Evolutionary conservation across 176 grass and related monocot genomes (phyloP).

Genomic region (Elymus sibiricus): DNA sequence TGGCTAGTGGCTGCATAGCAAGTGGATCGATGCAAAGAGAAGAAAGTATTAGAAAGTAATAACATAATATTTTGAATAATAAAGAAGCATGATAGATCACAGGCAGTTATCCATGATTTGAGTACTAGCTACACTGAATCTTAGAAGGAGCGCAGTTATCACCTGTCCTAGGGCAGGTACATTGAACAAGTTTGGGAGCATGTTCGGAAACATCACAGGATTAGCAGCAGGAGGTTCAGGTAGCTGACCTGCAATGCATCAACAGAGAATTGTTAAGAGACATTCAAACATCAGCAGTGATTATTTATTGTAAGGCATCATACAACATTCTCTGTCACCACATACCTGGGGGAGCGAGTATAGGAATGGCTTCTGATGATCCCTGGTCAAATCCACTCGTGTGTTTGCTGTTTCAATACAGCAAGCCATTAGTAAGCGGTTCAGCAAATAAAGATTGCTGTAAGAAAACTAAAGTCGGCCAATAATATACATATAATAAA

Average conservation of each 20-base stretch:
- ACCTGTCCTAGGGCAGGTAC: slow-evolving; percentile 55
- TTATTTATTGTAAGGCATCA: neutral
- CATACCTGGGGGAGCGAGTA: slow-evolving; percentile 50
- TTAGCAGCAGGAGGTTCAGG: slow-evolving; percentile 37
- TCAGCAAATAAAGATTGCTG: neutral
- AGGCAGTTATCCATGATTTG: neutral
- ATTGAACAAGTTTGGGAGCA: slow-evolving; percentile 73
- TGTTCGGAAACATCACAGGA: slow-evolving; percentile 65
- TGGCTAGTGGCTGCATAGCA: slow-evolving; percentile 86
- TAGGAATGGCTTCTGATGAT: slow-evolving; percentile 37
- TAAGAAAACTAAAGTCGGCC: neutral
- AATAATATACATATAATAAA: neutral
- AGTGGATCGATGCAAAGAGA: slow-evolving; percentile 43
- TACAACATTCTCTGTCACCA: neutral
- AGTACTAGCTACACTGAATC: neutral
- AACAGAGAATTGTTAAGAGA: neutral
- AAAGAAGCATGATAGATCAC: neutral
- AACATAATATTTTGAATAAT: neutral
- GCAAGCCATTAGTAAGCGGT: slow-evolving; percentile 27
- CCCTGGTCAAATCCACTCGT: slow-evolving; percentile 91
- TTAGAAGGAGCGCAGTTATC: neutral
- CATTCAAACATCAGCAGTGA: neutral
- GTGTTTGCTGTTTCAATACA: slow-evolving; percentile 59
- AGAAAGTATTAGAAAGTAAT: slow-evolving; percentile 16
- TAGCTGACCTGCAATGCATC: slow-evolving; percentile 54